These are phyloP conservation scores for Venturia oleaginea DNA, from an alignment of 2,329 filamentous ascomycete species.

Conservation along the genomic window DNA sequence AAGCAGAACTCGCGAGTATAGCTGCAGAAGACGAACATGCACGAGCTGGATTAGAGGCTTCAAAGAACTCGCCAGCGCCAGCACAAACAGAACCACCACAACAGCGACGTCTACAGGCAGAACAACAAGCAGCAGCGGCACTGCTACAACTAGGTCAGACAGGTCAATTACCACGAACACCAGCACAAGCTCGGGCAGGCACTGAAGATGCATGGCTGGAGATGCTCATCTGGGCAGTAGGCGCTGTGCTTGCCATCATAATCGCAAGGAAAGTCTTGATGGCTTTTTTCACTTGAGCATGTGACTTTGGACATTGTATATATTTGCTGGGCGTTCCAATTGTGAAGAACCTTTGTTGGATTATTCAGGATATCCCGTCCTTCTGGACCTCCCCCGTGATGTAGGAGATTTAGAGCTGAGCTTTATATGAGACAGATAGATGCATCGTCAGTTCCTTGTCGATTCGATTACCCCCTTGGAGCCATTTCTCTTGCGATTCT, in stretches of 20 bases:
- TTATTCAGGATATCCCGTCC: too few relatives aligned
- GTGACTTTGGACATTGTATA: constrained; percentile 22
- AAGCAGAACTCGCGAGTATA: neutral
- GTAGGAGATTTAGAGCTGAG: too few relatives aligned
- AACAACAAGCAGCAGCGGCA: constrained; percentile 1
- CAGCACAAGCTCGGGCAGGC: constrained; percentile 18
- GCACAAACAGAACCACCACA: neutral
- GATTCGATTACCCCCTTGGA: too few relatives aligned
- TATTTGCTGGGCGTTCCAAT: too few relatives aligned
- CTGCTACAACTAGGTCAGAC: constrained; percentile 1
- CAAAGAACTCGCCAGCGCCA: neutral
- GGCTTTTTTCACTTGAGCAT: constrained; percentile 13
- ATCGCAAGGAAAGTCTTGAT: constrained; percentile 43
- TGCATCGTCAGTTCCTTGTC: too few relatives aligned
- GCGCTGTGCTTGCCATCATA: constrained; percentile 62
- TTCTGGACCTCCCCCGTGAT: too few relatives aligned
- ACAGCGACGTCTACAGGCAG: neutral
- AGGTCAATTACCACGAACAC: constrained; percentile 2
- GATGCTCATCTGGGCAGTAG: constrained; percentile 64
- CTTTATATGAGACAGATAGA: too few relatives aligned
- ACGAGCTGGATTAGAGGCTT: too few relatives aligned
- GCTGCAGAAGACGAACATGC: too few relatives aligned
- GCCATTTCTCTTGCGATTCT: too few relatives aligned
- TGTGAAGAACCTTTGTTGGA: too few relatives aligned
- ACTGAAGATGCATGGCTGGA: constrained; percentile 58